Evolutionary conservation across 2,329 filamentous ascomycete genomes (phyloP).

Genomic region (Magnaporthiopsis incrustans): DNA sequence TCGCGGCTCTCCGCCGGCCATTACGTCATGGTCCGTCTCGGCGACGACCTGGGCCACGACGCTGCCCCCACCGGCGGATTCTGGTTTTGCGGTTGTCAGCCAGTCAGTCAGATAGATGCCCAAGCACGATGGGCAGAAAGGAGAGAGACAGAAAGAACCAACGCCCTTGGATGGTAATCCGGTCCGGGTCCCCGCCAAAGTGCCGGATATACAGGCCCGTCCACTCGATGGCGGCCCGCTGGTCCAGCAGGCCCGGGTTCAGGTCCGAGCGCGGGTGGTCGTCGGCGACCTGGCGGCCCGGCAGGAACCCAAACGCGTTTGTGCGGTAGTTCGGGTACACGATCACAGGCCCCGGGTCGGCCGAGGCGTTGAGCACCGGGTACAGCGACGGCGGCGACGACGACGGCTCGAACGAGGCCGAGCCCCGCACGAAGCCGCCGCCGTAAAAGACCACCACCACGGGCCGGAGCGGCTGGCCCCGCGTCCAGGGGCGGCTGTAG

Average conservation of each 20-base stretch:
- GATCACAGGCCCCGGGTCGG: conserved; percentile 25
- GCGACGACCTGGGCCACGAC: conserved; percentile 46
- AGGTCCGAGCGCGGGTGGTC: conserved; percentile 33
- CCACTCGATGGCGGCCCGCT: conserved; percentile 41
- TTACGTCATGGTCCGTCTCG: conserved; percentile 2
- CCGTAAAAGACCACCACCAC: conserved; percentile 55
- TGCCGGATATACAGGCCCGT: conserved; percentile 34
- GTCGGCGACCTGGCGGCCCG: conserved; percentile 36
- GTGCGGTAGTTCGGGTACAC: conserved; percentile 44
- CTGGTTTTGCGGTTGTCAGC: background rate
- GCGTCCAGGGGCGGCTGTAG: conserved; percentile 48
- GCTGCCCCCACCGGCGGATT: conserved; percentile 45
- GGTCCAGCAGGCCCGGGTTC: conserved; percentile 44
- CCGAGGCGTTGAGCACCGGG: conserved; percentile 48
- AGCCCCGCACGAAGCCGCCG: conserved; percentile 52
- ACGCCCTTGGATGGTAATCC: conserved; percentile 44
- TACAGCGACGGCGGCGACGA: conserved; percentile 46
- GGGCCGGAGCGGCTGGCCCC: conserved; percentile 36
- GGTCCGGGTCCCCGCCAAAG: conserved; percentile 38
- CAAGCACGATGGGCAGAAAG: background rate
- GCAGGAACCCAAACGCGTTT: conserved; percentile 49
- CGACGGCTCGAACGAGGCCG: conserved; percentile 39
- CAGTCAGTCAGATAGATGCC: background rate
- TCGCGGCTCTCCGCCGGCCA: background rate
- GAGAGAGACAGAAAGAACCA: background rate